Evolutionary conservation across 805 yeast species (phyloP), one percentile per base, ranked within the genome.

Genomic region (Candida boleticola): DNA sequence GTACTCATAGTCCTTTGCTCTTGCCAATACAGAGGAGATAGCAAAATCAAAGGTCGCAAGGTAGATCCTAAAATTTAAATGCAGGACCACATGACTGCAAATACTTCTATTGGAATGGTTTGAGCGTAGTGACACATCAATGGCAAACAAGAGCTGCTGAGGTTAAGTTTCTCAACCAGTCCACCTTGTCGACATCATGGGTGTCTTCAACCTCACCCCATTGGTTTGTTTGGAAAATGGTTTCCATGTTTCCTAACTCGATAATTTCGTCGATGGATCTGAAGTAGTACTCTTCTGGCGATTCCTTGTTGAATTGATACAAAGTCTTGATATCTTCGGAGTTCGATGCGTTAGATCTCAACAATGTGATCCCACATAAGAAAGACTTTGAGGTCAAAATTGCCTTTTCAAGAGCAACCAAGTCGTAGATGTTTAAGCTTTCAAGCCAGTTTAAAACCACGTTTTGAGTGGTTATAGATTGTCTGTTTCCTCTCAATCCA

Each of bases 161-260:
- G 27, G 92, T 82, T 36, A 93, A 74, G 55, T 82, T 81, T 63
- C 97, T 81, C 55, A 88, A 73, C 53, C 95, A 74, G 53, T 93
- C 97, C 30, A 83, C 95, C 61, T 85, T 83, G 55, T 88, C 95
- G n/a, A 93, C 97, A 61, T 93, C 99, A 59, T 93, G 99, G 2
- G 98, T 89, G 57, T 93, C 99, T 66, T 93, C 98, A 19, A 92
- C 98, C 63, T 92, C 97, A 25, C 99, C 99, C 99, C 99, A 93
- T 56, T 82, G 77, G 18, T 80, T 81, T 27, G 95, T 86, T 65
- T 93, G 99, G 63, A 78, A 79, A 26, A 83, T 80, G 11, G 83
- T 82, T 58, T 93, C 99, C 53, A 93, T 70, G 43, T 85, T 82
- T 7, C 89, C 89, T 44, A 85, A 77, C 53, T 79, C 79, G 1